Evolutionary conservation across 192 early-diverging fungal species (phyloP).

Genomic region (Linnemannia zychae): DNA sequence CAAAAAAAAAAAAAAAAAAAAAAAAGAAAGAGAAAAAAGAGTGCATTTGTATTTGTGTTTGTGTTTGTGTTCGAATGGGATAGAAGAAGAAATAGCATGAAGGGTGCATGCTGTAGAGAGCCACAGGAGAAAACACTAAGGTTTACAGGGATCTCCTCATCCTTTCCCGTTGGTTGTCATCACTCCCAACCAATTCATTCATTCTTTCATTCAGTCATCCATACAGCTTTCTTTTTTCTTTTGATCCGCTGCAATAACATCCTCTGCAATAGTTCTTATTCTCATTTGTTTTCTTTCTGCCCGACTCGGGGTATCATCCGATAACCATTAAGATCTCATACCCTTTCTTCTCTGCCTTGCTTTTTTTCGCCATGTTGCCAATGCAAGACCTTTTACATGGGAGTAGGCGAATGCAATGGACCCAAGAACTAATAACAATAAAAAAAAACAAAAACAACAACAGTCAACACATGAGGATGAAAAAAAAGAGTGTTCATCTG

Average conservation of each 20-base stretch:
- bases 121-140: background rate
- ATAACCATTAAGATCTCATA: background rate
- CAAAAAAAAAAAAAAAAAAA: background rate
- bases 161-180: background rate
- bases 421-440: background rate
- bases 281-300: background rate
- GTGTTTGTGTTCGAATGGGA: background rate
- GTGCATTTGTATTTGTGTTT: background rate
- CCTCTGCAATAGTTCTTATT: background rate
- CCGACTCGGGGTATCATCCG: slow-evolving; percentile 1
- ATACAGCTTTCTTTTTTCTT: background rate
- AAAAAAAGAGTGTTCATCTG: background rate
- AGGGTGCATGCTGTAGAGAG: background rate
- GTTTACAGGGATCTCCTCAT: background rate
- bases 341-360: background rate
- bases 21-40: background rate
- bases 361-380: background rate
- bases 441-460: too few species aligned
- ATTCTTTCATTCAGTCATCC: background rate
- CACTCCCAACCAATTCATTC: background rate
- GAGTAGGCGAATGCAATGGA: background rate
- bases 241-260: background rate
- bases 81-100: background rate
- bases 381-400: background rate
- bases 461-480: background rate